Percentiles rank a stretch among this genome's conserved stretches.
Evolutionary conservation across 331 rosid genomes (phyloP).

Genomic region (Rhamnella rubrinervis): DNA sequence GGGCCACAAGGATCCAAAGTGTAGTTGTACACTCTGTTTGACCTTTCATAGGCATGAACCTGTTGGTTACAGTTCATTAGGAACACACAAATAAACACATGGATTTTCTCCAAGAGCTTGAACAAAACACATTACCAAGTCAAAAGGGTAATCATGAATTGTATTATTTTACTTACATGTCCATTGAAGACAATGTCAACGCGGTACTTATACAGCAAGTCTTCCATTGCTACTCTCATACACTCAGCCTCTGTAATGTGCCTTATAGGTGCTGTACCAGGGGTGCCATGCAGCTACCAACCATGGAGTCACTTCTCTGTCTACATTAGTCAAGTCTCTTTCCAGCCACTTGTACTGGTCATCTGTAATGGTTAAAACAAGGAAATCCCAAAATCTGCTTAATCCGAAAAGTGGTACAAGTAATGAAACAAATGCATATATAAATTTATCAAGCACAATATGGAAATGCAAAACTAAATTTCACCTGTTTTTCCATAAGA

Average conservation of each 20-base stretch:
- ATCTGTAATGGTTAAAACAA: constrained; percentile 36
- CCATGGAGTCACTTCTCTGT: constrained; percentile 90
- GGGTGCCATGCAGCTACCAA: constrained; percentile 87
- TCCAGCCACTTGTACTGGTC: constrained; percentile 87
- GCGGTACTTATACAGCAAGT: constrained; percentile 57
- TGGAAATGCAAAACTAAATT: neutral
- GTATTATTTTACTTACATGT: constrained; percentile 53
- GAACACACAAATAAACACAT: neutral
- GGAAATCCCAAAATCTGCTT: neutral
- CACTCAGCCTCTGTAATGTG: constrained; percentile 96
- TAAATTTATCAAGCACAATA: neutral
- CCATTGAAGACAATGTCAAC: constrained; percentile 89
- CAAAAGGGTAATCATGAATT: neutral
- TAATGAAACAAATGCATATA: neutral
- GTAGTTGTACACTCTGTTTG: constrained; percentile 83
- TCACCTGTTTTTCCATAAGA: constrained; percentile 61
- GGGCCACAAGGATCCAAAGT: constrained; percentile 89
- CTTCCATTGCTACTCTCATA: constrained; percentile 88
- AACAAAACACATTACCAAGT: no score
- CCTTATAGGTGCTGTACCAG: constrained; percentile 86
- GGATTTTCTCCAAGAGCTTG: neutral
- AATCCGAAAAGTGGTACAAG: neutral
- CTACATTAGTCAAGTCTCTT: constrained; percentile 69
- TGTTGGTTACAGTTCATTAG: constrained; percentile 33
- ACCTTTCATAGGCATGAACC: constrained; percentile 97